Evolutionary conservation across 306 rosid species (phyloP), one percentile per base, ranked within the genome.

Genomic region (Cyclanthera cordifolia): DNA sequence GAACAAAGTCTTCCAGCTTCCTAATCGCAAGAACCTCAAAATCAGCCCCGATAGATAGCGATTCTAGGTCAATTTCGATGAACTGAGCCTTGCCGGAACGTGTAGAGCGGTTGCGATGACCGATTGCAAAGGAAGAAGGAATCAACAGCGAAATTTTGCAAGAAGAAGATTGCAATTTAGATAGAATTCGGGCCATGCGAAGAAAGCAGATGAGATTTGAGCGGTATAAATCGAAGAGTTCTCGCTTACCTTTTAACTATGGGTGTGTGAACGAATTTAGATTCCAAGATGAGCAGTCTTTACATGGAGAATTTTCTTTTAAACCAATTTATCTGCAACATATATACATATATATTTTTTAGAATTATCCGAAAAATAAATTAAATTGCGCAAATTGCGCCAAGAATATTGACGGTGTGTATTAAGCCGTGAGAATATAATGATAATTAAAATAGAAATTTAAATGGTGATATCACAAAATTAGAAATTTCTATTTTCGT

Each of bases 1-100:
- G 85, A 2, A 88, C 82, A n/a, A 88, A 21, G 66, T 91, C 89
- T 14, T 85, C 94, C n/a, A 91, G 79, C 75, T 71, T 76, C 84
- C 77, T 85, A 13, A 86, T 48, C 48, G 87, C 75, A 24, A 79
- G 63, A 16, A 69, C 58, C 72, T 85, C 97, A 20, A 77, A 59
- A 13, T 84, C 88, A 2, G 69, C 52, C 49, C 24, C 77, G 21
- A 60, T 25, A 8, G 74, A 34, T 16, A 72, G 52, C n/a, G 73
- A 46, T 49, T 59, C 78, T 17, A 73, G 74, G 16, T 90, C 95
- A 13, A 90, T 55, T 81, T 84, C 86, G 39, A 79, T 47, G 24
- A 90, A 50, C n/a, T 73, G 64, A 56, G 46, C 70, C 72, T 73
- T 21, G 48, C 76, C 81, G 39, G 86, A 74, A 15, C 74, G 48